Evolutionary conservation across 2,329 filamentous ascomycete species (phyloP).

Genomic region (Fusarium pilosicola): DNA sequence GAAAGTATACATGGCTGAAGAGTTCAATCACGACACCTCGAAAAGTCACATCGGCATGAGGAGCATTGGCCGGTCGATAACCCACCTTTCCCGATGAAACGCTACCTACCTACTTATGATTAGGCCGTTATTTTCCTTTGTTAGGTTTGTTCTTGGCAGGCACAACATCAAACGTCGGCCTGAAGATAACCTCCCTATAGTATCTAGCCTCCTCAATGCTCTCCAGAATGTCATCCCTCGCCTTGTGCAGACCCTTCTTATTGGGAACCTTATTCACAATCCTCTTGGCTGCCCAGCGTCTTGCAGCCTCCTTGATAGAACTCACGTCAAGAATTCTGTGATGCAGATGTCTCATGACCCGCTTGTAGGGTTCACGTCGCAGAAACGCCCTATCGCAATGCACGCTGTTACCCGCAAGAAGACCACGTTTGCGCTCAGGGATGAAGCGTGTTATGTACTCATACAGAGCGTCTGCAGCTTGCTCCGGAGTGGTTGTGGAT

Average conservation of each 20-base stretch:
- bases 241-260: slow-evolving; percentile 84
- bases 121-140: slow-evolving; percentile 9
- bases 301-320: slow-evolving; percentile 87
- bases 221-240: slow-evolving; percentile 89
- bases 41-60: not conserved
- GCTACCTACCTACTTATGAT: not conserved
- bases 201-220: slow-evolving; percentile 92
- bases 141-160: slow-evolving; percentile 40
- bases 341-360: slow-evolving; percentile 80
- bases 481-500: slow-evolving; percentile 76
- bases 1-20: not conserved
- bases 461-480: slow-evolving; percentile 78
- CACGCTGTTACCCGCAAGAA: slow-evolving; percentile 92
- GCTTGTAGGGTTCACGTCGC: slow-evolving; percentile 75
- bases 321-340: slow-evolving; percentile 95
- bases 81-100: not conserved
- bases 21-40: slow-evolving; percentile 9
- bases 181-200: slow-evolving; percentile 79
- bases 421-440: slow-evolving; percentile 70
- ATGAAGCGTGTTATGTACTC: slow-evolving; percentile 80
- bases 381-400: slow-evolving; percentile 91
- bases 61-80: not conserved
- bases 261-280: slow-evolving; percentile 68
- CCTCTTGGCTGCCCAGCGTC: slow-evolving; percentile 73
- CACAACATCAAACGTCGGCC: slow-evolving; percentile 43